Conservation (phyloP, 2,329 filamentous ascomycete species). For the Zymoseptoria ardabiliae region DNA sequence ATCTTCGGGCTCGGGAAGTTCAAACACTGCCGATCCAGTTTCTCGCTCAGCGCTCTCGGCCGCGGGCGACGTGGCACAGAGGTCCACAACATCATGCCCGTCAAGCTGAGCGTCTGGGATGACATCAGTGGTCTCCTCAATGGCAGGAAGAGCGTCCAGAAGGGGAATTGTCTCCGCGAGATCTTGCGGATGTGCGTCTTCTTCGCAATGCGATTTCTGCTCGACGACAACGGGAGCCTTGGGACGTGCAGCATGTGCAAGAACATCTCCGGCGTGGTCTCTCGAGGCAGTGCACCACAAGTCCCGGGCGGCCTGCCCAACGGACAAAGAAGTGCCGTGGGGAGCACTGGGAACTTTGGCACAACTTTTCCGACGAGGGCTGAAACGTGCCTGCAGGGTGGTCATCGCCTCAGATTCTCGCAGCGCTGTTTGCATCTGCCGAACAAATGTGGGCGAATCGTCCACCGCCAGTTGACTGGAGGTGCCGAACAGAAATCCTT, state of each 20-base stretch:
- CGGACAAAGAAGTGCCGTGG: slow-evolving; percentile 24
- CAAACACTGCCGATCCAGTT: background rate
- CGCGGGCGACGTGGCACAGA: background rate
- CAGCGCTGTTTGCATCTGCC: slow-evolving; percentile 56
- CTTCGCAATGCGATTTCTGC: background rate
- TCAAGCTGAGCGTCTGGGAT: too few relatives aligned
- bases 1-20: background rate
- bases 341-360: slow-evolving; percentile 21
- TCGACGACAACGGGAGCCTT: background rate
- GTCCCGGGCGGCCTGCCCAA: slow-evolving; percentile 31
- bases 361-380: slow-evolving; percentile 16
- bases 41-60: background rate
- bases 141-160: background rate
- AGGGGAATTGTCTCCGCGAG: background rate
- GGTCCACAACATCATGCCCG: background rate
- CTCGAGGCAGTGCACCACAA: slow-evolving; percentile 68
- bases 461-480: slow-evolving; percentile 73
- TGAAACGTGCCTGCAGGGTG: slow-evolving; percentile 15
- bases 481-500: slow-evolving; percentile 78
- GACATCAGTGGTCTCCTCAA: background rate
- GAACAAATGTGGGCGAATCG: slow-evolving; percentile 59
- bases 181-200: background rate
- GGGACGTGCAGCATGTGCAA: background rate
- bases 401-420: slow-evolving; percentile 45
- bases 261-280: slow-evolving; percentile 50